Evolutionary conservation across 441 rosid genomes (phyloP).

Genomic region (Arabidopsis lyrata): DNA sequence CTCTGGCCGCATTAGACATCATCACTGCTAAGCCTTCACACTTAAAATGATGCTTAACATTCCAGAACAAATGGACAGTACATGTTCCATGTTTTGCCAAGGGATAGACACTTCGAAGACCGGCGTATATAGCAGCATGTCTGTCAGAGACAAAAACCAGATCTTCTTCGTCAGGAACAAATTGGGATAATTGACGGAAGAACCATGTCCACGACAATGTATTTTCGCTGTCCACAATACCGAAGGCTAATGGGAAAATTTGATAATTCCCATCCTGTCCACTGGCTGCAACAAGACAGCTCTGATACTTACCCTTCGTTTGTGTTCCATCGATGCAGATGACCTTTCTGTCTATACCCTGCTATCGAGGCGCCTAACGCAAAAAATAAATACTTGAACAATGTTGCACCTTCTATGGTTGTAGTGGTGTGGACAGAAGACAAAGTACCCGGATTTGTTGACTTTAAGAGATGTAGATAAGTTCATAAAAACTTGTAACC

Average conservation of each 20-base stretch:
- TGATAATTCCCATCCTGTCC: neutral
- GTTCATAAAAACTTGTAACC: neutral
- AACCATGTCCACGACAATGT: too few relatives aligned
- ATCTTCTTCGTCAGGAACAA: neutral
- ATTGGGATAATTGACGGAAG: too few relatives aligned
- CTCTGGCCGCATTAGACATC: too few relatives aligned
- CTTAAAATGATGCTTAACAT: neutral
- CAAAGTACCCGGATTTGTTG: neutral
- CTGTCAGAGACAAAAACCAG: neutral
- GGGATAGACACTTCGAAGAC: neutral
- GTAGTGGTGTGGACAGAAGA: neutral
- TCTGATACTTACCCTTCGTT: neutral
- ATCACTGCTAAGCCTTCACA: too few relatives aligned
- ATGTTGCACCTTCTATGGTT: neutral
- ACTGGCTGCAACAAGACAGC: neutral
- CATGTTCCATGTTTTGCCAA: neutral
- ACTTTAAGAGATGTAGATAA: neutral
- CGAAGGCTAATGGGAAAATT: neutral
- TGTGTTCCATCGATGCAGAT: neutral
- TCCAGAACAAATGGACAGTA: neutral
- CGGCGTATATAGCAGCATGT: neutral
- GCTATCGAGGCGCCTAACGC: neutral
- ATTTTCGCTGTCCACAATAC: neutral
- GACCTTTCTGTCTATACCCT: neutral
- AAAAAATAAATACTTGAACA: neutral